Evolutionary conservation across 1,284 basidiomycete genomes (phyloP).

Genomic region (Chiua sp.): DNA sequence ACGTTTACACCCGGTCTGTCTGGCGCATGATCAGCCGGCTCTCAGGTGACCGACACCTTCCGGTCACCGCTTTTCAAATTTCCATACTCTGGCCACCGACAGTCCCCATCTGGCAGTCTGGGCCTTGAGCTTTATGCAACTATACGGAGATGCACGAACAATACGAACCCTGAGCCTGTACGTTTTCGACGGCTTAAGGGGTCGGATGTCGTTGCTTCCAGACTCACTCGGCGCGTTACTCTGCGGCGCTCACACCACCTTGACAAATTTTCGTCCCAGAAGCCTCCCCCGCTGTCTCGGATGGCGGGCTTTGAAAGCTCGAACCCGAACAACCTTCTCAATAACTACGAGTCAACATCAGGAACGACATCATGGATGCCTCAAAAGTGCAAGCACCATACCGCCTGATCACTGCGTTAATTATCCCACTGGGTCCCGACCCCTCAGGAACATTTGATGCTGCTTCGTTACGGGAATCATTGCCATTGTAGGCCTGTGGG

Average conservation of each 20-base stretch:
- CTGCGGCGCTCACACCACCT: too few species aligned
- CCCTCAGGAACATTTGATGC: constrained; percentile 22
- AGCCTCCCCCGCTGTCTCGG: background rate
- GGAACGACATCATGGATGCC: constrained; percentile 9
- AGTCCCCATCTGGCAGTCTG: background rate
- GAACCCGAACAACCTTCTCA: constrained; percentile 2
- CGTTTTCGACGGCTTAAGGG: background rate
- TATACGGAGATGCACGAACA: background rate
- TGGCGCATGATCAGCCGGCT: background rate
- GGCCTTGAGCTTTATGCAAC: background rate
- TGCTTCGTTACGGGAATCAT: background rate
- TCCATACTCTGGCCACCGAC: background rate
- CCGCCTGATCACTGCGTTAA: background rate
- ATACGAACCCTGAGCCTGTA: background rate
- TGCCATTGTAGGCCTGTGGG: constrained; percentile 1
- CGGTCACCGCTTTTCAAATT: background rate
- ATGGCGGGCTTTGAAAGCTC: constrained; percentile 1
- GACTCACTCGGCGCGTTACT: too few species aligned
- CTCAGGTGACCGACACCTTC: background rate
- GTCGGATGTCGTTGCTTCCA: background rate
- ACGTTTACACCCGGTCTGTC: constrained; percentile 2
- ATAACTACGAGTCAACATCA: constrained; percentile 5
- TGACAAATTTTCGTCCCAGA: too few species aligned
- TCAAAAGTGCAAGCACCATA: constrained; percentile 1
- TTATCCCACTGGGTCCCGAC: background rate